phyloP scores from a whole-genome alignment of 2,329 filamentous ascomycete species.

The Apiospora phragmitis region DNA sequence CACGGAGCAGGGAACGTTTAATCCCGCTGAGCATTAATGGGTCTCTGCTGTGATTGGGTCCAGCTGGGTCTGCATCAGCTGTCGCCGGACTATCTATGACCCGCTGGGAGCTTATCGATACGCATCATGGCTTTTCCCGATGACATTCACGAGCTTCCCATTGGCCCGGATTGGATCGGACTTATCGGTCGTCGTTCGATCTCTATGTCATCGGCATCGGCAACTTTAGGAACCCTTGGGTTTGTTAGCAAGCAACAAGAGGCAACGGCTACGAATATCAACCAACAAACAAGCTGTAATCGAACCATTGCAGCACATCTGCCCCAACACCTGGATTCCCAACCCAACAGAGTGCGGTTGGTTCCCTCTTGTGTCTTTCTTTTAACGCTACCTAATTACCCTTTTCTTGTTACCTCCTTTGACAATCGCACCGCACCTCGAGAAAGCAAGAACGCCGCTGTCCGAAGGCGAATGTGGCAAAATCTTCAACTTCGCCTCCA shows the following conservation, averaged over 20 bases:
- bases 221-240: constrained; percentile 5
- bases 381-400: neutral
- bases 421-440: neutral
- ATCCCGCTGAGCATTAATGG: neutral
- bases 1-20: constrained; percentile 1
- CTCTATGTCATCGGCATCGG: constrained; percentile 10
- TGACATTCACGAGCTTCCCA: neutral
- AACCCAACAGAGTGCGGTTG: neutral
- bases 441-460: neutral
- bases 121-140: neutral
- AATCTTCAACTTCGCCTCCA: neutral
- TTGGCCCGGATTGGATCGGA: neutral
- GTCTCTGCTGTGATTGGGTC: constrained; percentile 9
- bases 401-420: neutral
- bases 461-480: neutral
- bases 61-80: neutral
- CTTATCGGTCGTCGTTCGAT: neutral
- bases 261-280: neutral
- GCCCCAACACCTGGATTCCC: constrained; percentile 2
- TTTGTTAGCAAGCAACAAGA: constrained; percentile 6
- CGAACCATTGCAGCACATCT: neutral
- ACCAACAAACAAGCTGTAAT: constrained; percentile 9
- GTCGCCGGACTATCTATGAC: neutral
- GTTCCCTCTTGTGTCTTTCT: neutral
- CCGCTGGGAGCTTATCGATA: neutral